Percentiles rank a stretch among this genome's conserved stretches.
Evolutionary conservation across 345 rosid species (phyloP).

Genomic region (Euclidium syriacum): DNA sequence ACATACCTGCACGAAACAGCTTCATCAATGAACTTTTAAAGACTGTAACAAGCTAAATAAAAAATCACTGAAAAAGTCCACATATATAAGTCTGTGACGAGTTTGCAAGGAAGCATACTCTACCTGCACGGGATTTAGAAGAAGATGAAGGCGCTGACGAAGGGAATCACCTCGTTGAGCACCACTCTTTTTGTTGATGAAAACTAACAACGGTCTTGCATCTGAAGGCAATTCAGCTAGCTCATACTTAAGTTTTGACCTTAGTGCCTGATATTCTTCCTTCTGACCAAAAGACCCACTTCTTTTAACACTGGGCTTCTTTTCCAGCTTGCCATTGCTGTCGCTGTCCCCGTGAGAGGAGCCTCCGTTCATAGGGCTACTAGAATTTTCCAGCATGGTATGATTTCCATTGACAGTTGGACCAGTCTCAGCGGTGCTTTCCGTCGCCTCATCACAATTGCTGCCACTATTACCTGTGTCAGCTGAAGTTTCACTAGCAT

Average conservation of each 20-base stretch:
- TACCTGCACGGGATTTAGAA: slow-evolving; percentile 89
- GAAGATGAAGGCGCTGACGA: slow-evolving; percentile 66
- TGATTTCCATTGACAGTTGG: slow-evolving; percentile 41
- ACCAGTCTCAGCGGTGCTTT: slow-evolving; percentile 52
- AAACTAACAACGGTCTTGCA: slow-evolving; percentile 80
- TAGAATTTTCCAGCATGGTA: slow-evolving; percentile 44
- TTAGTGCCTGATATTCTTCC: slow-evolving; percentile 63
- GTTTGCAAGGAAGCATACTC: slow-evolving; percentile 3
- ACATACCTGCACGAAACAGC: slow-evolving; percentile 48
- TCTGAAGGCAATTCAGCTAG: slow-evolving; percentile 68
- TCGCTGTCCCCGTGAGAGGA: slow-evolving; percentile 35
- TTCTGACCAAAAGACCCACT: slow-evolving; percentile 64
- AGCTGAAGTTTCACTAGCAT: slow-evolving; percentile 51
- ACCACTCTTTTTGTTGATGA: slow-evolving; percentile 89
- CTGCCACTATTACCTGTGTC: slow-evolving; percentile 54
- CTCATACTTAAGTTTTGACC: slow-evolving; percentile 76
- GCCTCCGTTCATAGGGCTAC: slow-evolving; percentile 33
- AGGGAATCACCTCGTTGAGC: slow-evolving; percentile 78
- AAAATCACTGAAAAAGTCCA: not conserved
- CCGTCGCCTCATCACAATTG: slow-evolving; percentile 48
- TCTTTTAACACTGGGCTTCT: slow-evolving; percentile 49
- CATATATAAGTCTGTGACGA: not conserved
- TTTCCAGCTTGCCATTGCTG: slow-evolving; percentile 45
- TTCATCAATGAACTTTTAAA: slow-evolving; percentile 14
- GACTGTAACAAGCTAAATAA: not conserved